A percentile compares a stretch with the other conserved stretches of the same genome.
Evolutionary conservation across 768 basidiomycete species (phyloP).

Genomic region (Polyporus arcularius): DNA sequence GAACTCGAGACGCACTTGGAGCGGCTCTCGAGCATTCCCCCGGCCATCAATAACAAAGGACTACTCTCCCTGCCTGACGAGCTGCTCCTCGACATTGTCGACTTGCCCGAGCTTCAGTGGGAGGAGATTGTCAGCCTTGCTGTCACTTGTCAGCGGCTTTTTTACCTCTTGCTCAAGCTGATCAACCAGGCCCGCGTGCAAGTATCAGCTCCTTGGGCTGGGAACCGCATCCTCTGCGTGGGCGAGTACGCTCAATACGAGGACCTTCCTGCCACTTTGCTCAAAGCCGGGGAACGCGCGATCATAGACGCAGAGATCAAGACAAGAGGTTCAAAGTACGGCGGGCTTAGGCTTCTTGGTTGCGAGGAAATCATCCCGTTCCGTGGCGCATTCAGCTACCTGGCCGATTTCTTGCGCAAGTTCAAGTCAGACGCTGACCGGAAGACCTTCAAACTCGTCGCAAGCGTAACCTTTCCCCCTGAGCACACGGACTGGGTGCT

Average conservation of each 20-base stretch:
- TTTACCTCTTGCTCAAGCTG: not conserved
- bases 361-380: not conserved
- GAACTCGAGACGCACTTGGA: not conserved
- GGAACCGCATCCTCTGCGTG: conserved; percentile 60
- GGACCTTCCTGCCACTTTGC: not conserved
- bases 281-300: not conserved
- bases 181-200: not conserved
- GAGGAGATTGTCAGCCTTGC: conserved; percentile 60
- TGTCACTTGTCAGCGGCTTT: conserved; percentile 31
- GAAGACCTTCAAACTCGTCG: not conserved
- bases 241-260: conserved; percentile 50
- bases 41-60: conserved; percentile 11
- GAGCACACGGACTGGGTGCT: conserved; percentile 8
- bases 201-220: conserved; percentile 4
- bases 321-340: not conserved
- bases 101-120: conserved; percentile 51
- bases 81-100: conserved; percentile 32
- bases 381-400: not conserved
- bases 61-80: conserved; percentile 32
- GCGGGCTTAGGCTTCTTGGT: not conserved
- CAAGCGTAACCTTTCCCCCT: not conserved
- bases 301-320: not conserved
- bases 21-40: not conserved
- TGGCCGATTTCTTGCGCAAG: not conserved
- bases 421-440: not conserved